Evolutionary conservation across 1,284 basidiomycete genomes (phyloP).

Genomic region (Calocybe gambosa): DNA sequence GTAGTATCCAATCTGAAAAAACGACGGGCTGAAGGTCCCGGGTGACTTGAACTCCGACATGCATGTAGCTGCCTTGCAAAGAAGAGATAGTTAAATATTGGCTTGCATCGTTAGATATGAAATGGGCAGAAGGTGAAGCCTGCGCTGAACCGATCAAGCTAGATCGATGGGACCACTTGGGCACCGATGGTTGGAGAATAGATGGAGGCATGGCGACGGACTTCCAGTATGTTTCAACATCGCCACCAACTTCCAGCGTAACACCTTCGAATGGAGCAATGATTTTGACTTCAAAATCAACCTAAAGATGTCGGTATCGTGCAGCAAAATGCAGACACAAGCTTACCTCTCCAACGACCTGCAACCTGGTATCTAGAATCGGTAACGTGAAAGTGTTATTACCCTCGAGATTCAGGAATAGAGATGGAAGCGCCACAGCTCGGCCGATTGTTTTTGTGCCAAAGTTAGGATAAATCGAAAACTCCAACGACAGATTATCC

Average conservation of each 20-base stretch:
- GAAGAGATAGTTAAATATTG: conserved; percentile 79
- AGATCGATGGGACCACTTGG: conserved; percentile 33
- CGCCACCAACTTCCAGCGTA: conserved; percentile 92
- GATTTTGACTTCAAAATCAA: conserved; percentile 85
- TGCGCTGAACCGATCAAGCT: conserved; percentile 48
- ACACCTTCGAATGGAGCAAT: conserved; percentile 91
- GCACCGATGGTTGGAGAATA: conserved; percentile 28
- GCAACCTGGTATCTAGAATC: conserved; percentile 88
- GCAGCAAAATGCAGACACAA: not conserved
- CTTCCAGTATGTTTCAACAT: conserved; percentile 97
- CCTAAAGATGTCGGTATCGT: conserved; percentile 34
- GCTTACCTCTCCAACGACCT: conserved; percentile 87
- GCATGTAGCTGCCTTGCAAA: conserved; percentile 82
- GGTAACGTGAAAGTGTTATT: conserved; percentile 66
- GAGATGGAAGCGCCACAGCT: conserved; percentile 79
- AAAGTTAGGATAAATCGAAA: conserved; percentile 96
- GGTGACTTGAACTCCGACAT: conserved; percentile 88
- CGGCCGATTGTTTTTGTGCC: conserved; percentile 97
- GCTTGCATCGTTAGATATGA: conserved; percentile 34
- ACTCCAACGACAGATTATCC: conserved; percentile 78
- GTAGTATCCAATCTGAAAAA: conserved; percentile 68
- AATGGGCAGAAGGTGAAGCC: conserved; percentile 59
- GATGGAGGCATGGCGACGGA: conserved; percentile 63
- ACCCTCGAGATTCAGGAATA: conserved; percentile 58
- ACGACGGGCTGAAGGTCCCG: conserved; percentile 85